Percentiles rank a stretch among this genome's conserved stretches.
phyloP scores from a whole-genome alignment of 768 basidiomycete genomes.

The Gymnopilus junonius region DNA sequence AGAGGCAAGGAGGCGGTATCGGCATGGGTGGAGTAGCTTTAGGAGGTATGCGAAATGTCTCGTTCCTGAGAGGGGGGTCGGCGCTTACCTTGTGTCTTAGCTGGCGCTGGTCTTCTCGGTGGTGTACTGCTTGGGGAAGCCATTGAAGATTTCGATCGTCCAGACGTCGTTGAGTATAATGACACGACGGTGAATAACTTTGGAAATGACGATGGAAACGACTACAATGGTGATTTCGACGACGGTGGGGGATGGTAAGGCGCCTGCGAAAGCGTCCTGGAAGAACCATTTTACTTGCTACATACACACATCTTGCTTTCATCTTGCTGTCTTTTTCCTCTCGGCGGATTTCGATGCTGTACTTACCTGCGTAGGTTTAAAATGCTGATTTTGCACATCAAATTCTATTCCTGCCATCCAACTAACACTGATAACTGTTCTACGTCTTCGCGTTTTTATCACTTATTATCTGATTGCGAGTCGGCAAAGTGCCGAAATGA shows the following conservation, averaged over 20 bases:
- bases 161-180: background rate
- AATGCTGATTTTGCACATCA: background rate
- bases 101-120: conserved; percentile 69
- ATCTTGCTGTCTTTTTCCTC: background rate
- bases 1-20: conserved; percentile 47
- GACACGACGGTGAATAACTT: background rate
- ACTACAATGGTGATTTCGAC: conserved; percentile 23
- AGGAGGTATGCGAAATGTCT: conserved; percentile 42
- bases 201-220: conserved; percentile 20
- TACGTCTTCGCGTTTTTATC: no score
- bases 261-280: background rate
- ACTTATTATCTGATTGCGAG: no score
- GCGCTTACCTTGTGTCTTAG: conserved; percentile 30
- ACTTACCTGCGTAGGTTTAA: background rate
- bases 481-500: no score
- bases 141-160: conserved; percentile 38
- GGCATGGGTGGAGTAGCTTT: conserved; percentile 53
- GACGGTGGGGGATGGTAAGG: conserved; percentile 16
- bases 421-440: background rate
- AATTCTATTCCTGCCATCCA: no score
- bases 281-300: no score
- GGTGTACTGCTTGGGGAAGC: conserved; percentile 60
- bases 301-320: background rate
- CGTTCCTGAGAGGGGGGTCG: background rate
- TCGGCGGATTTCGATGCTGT: background rate